Base-by-base conservation (phyloP, 345 rosid genomes). In the Eucalyptus regnans region DNA sequence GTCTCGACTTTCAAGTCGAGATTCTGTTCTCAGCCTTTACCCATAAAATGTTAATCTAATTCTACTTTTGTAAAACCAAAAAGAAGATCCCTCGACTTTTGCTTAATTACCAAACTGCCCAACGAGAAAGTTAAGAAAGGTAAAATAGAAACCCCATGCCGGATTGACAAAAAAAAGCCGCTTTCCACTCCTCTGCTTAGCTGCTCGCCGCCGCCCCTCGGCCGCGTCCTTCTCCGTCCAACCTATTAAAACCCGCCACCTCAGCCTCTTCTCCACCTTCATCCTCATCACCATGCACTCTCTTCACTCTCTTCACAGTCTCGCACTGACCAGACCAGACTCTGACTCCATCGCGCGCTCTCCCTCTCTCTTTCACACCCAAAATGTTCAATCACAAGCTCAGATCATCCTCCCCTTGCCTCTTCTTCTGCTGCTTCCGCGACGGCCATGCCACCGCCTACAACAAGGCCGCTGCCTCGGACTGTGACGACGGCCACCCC, bases 401-500 rank as follows among this genome's bases (percentile, higher is more conserved):
- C 1, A 33, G 7, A 68, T 16, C 23, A 68, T 15, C 23, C 76
- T 64, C 5, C 33, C 43, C 22, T 41, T 2, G 43, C 23, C 23
- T 16, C 80, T 41, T 31, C 80, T 68, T 33, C 43, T 68, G 43
- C 80, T 16, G 80, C 80, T 68, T 68, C 43, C 80, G 5, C 80
- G 12, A 68, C 0, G 12, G 80, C 43, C 41, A 66, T 3, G 20
- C 41, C 4, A 10, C 79, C 79, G 43, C 13, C 79, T 62, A 7
- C 64, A 27, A 58, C 4, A 12, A 58, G n/a, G 64, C 64, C 2
- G 7, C 64, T 0, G 29, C 64, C 64, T 9, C 3, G 60, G 27
- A 54, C 27, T 20, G 10, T 4, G 6, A 25, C 3, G 0, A 58
- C 7, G 7, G 64, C 14, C 5, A 0, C 27, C 5, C 0, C 64